Evolutionary conservation across 306 rosid species (phyloP), one percentile per base, ranked within the genome.

Genomic region (Datisca glomerata): DNA sequence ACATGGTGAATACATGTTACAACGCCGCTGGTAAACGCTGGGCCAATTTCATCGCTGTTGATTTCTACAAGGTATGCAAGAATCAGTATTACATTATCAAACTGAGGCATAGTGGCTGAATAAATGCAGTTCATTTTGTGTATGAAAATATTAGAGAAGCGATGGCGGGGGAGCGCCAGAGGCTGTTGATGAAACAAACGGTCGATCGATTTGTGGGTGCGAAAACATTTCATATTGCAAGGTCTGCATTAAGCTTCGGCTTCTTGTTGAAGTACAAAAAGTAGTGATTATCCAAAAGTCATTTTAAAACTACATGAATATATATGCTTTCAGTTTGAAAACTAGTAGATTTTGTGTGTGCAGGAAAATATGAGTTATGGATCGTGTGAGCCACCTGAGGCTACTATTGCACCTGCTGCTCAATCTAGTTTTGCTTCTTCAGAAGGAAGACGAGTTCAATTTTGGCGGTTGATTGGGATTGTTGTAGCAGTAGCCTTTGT

Each of bases 21-120:
- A 46, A 34, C 45, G 91, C 81, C n/a, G 62, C 81, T 1, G 79
- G 75, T 3, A 55, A 78, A 45, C 70, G 91, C 29, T 78, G 94
- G 91, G 71, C 93, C 17, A 86, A 86, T 67, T 86, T 86, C 70
- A 75, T 86, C 46, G 69, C 91, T 15, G 86, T 81, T 47, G 94
- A 86, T 56, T 86, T 70, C 65, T 75, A 78, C 75, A 70, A 73
- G 94, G 96, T 86, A 18, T 2, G 44, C 46, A 22, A 11, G 20
- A 24, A 6, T 18, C 13, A 18, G 4, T 20, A 3, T 49, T 13
- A 1, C 42, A 4, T 41, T 18, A 27, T 41, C 12, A 13, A 40
- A 4, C 4, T 35, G n/a, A n/a, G n/a, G n/a, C n/a, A n/a, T n/a
- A n/a, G n/a, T n/a, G n/a, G n/a, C n/a, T n/a, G n/a, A n/a, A n/a